Evolutionary conservation across 2,329 filamentous ascomycete species (phyloP).

Genomic region (Coniochaeta ligniaria): DNA sequence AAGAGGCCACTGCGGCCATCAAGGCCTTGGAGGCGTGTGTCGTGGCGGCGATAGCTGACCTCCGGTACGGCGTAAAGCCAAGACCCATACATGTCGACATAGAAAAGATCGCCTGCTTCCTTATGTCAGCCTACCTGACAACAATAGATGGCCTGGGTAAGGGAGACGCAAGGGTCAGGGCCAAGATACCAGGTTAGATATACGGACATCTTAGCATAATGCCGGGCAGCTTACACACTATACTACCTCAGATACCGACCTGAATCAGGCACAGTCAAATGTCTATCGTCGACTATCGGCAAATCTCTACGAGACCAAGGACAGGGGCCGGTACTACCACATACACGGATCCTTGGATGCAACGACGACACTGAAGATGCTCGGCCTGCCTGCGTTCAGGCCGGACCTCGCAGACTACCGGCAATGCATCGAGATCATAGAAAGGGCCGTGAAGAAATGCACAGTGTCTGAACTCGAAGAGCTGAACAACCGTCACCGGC

Average conservation of each 20-base stretch:
- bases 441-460: slow-evolving; percentile 47
- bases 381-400: slow-evolving; percentile 55
- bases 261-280: slow-evolving; percentile 63
- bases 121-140: slow-evolving; percentile 51
- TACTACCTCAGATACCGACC: slow-evolving; percentile 54
- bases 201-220: not conserved
- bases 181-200: slow-evolving; percentile 21
- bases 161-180: slow-evolving; percentile 36
- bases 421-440: slow-evolving; percentile 52
- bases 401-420: slow-evolving; percentile 55
- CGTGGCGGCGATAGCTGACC: slow-evolving; percentile 51
- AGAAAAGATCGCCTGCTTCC: slow-evolving; percentile 44
- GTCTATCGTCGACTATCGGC: slow-evolving; percentile 66
- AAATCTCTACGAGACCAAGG: slow-evolving; percentile 63
- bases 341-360: slow-evolving; percentile 71
- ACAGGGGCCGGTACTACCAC: slow-evolving; percentile 63
- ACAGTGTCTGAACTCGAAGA: slow-evolving; percentile 48
- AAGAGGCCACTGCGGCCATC: slow-evolving; percentile 35
- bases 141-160: slow-evolving; percentile 46
- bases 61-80: slow-evolving; percentile 38
- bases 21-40: slow-evolving; percentile 54
- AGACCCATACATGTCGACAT: slow-evolving; percentile 39
- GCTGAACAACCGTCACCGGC: slow-evolving; percentile 46
- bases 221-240: not conserved
- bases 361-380: slow-evolving; percentile 61